A percentile compares a stretch with the other conserved stretches of the same genome.
phyloP scores from a whole-genome alignment of 495 filamentous ascomycete species.

The Podospora bellae-mahoneyi region DNA sequence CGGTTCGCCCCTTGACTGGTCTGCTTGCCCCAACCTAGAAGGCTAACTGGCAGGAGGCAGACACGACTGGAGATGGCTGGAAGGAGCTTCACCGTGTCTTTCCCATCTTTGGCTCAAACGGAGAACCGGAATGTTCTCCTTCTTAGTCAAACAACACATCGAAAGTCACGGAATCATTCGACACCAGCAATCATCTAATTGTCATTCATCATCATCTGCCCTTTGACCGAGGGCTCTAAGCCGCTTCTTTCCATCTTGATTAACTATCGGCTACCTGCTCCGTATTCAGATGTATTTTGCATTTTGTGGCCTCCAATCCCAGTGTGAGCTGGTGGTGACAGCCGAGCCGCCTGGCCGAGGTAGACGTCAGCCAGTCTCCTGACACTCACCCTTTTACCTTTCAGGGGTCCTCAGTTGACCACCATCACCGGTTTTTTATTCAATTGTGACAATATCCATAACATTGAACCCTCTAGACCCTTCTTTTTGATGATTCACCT shows the following conservation, averaged over 20 bases:
- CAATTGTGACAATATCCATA: background rate
- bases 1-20: background rate
- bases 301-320: background rate
- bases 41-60: background rate
- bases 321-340: background rate
- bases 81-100: background rate
- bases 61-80: background rate
- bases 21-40: background rate
- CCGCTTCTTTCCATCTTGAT: background rate
- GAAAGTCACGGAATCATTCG: background rate
- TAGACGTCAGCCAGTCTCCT: background rate
- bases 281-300: background rate
- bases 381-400: background rate
- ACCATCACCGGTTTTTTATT: background rate
- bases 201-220: background rate
- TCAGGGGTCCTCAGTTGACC: background rate
- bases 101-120: background rate
- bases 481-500: background rate
- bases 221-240: background rate
- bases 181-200: background rate
- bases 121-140: background rate
- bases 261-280: background rate
- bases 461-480: background rate
- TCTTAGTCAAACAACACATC: background rate
- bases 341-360: background rate